phyloP scores from a whole-genome alignment of 2,329 filamentous ascomycete species.

The Sarocladium strictum region DNA sequence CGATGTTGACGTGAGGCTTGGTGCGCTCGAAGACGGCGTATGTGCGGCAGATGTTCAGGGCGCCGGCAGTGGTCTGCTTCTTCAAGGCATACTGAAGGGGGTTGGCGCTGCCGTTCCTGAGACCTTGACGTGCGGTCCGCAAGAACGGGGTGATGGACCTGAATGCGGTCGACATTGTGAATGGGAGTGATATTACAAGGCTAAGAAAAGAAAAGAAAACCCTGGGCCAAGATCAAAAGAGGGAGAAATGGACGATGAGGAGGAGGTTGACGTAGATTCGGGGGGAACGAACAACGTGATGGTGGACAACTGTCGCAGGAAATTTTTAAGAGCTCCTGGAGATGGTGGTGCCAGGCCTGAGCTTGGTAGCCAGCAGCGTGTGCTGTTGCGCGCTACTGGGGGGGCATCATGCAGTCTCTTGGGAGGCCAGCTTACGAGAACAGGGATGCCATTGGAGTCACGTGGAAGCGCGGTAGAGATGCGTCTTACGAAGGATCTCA shows the following conservation, averaged over 20 bases:
- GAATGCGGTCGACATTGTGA: constrained; percentile 74
- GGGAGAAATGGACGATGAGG: constrained; percentile 2
- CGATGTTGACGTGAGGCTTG: constrained; percentile 98
- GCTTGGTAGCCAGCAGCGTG: neutral
- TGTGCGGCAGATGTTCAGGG: constrained; percentile 59
- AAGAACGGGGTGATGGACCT: constrained; percentile 73
- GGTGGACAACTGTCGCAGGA: constrained; percentile 3
- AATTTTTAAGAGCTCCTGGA: constrained; percentile 13
- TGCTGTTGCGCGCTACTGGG: neutral
- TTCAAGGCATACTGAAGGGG: constrained; percentile 68
- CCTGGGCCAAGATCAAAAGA: constrained; percentile 2
- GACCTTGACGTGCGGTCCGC: constrained; percentile 71
- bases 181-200: constrained; percentile 19
- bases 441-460: constrained; percentile 6
- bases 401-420: neutral
- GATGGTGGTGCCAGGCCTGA: neutral
- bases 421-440: too few species aligned
- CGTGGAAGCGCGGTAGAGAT: constrained; percentile 11
- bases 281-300: neutral
- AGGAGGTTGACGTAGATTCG: neutral
- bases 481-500: neutral
- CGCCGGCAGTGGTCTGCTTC: constrained; percentile 55
- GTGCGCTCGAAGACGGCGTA: constrained; percentile 74
- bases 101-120: constrained; percentile 64
- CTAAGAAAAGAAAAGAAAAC: constrained; percentile 11